Base-by-base conservation (phyloP, 2,329 filamentous ascomycete species). In the Trichophyton rubrum region DNA sequence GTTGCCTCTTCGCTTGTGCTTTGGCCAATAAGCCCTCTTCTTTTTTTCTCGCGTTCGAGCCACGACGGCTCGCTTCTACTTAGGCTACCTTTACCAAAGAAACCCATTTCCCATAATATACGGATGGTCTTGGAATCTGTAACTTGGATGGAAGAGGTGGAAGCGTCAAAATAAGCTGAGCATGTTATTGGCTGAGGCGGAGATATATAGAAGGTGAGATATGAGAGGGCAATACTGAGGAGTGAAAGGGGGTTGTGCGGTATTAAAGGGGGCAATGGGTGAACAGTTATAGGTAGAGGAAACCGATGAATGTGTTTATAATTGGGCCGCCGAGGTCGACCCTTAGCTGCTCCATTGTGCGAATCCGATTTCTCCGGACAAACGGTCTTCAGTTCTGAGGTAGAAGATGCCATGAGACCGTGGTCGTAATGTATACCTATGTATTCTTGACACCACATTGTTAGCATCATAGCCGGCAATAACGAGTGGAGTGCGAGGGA, bases 61-160 rank as follows among this genome's bases (percentile, higher is more conserved):
- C 93, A 99, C 66, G 85, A 93, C 2, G 92, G 92, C 72, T 99
- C 92, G 78, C 91, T 96, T 67, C 95, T 85, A 76, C 91, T 96
- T 62, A 97, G 78, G 67, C 80, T 92, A 51, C 93, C 93, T 73
- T 96, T 96, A 56, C 95, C 95, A 73, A 92, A 99, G 75, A 99
- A 99, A 3, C 93, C 93, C 76, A 95, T 89, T 73, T 96, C 89
- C 93, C 95, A 99, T 24, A 99, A 75, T 1, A 86, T 89, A 60
- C 87, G 81, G 64, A 95, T 86, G 2, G 89, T 86, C 60, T 80
- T 79, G 27, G 84, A 78, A 71, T 96, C 87, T 17, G 84, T 89
- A 61, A 99, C 80, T 70, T 96, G 89, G 15, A 99, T 82, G 0
- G 90, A 93, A 33, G 86, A 84, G 2, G 90, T 95, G 61, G 86